Percentiles rank a stretch among this genome's conserved stretches.
phyloP scores from a whole-genome alignment of 2,329 filamentous ascomycete genomes.

The Neonectria punicea region DNA sequence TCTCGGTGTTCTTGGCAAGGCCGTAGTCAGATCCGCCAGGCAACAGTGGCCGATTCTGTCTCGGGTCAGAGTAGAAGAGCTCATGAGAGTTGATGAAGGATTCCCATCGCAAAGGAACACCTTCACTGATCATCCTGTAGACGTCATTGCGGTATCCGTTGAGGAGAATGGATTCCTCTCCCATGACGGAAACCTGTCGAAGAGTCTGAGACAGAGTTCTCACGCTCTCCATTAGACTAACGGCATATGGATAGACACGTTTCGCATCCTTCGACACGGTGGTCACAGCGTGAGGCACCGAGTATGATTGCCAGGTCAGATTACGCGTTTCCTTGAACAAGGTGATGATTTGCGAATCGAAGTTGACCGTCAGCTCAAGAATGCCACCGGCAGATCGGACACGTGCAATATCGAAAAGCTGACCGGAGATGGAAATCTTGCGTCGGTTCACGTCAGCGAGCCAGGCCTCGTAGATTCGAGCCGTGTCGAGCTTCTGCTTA shows the following conservation, averaged over 20 bases:
- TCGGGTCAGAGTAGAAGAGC: conserved; percentile 70
- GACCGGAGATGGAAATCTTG: conserved; percentile 90
- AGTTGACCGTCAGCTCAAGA: conserved; percentile 92
- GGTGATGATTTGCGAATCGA: conserved; percentile 95
- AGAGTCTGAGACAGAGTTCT: conserved; percentile 90
- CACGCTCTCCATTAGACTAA: conserved; percentile 99
- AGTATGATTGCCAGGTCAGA: conserved; percentile 92
- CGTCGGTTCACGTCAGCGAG: conserved; percentile 87
- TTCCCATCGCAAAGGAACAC: conserved; percentile 93
- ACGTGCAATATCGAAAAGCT: conserved; percentile 88
- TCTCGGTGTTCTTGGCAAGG: conserved; percentile 72
- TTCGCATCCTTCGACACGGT: conserved; percentile 99
- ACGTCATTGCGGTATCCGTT: conserved; percentile 94
- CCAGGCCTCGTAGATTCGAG: conserved; percentile 96
- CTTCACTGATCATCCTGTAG: conserved; percentile 83
- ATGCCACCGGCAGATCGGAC: conserved; percentile 91
- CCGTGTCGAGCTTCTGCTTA: conserved; percentile 94
- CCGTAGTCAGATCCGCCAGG: conserved; percentile 53
- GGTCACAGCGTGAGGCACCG: conserved; percentile 92
- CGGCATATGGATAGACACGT: conserved; percentile 95
- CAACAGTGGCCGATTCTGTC: conserved; percentile 57
- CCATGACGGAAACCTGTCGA: conserved; percentile 85
- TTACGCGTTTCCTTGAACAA: conserved; percentile 99
- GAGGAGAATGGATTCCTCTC: conserved; percentile 85
- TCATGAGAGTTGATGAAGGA: conserved; percentile 98